Evolutionary conservation across 192 early-diverging fungal species (phyloP).

Genomic region (Linnemannia schmuckeri): DNA sequence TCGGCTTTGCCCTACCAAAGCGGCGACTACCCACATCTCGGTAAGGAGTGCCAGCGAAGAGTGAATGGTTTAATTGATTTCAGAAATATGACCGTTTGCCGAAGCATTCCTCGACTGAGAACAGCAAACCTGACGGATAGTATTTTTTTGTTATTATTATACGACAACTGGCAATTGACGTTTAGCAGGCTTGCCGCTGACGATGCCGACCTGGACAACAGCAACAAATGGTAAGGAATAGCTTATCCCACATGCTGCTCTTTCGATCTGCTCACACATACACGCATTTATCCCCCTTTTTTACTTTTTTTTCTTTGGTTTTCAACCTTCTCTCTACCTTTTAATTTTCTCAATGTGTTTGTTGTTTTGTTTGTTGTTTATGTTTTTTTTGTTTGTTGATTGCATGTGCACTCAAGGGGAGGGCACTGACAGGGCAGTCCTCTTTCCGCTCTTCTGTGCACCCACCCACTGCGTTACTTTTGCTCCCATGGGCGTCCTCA

Average conservation of each 20-base stretch:
- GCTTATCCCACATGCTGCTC: neutral
- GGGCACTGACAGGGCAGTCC: neutral
- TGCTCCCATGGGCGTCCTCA: too few relatives aligned
- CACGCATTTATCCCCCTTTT: neutral
- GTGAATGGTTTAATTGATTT: neutral
- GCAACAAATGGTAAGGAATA: slow-evolving; percentile 24
- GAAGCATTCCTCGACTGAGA: neutral
- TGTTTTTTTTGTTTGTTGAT: neutral
- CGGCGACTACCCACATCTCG: slow-evolving; percentile 15
- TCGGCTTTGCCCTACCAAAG: slow-evolving; percentile 23
- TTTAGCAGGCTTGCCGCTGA: slow-evolving; percentile 14
- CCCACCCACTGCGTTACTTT: too few relatives aligned
- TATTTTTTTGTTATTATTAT: neutral
- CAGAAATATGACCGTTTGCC: neutral
- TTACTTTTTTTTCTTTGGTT: neutral
- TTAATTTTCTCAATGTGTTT: neutral
- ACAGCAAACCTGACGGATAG: neutral
- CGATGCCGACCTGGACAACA: slow-evolving; percentile 24
- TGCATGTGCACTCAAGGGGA: neutral
- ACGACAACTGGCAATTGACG: neutral
- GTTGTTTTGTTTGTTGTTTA: neutral
- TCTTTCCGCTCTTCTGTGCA: too few relatives aligned
- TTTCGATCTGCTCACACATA: neutral
- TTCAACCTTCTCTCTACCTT: neutral
- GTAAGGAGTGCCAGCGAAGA: neutral